These are phyloP conservation scores for Neurospora sp. DNA, from an alignment of 2,329 filamentous ascomycete genomes.

Conservation along the genomic window DNA sequence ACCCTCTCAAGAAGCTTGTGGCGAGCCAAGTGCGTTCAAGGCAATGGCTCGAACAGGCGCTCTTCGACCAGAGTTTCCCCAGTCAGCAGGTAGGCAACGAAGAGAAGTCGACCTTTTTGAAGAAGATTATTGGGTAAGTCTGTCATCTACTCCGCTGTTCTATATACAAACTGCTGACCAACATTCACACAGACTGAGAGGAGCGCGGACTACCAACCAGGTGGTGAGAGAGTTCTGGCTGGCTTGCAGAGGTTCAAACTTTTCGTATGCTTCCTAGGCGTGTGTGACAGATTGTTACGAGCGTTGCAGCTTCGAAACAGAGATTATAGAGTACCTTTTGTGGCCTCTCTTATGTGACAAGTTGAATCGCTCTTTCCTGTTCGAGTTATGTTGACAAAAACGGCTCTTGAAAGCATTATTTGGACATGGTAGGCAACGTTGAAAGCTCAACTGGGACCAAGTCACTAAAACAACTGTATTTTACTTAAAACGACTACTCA, in stretches of 20 bases:
- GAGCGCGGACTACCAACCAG: constrained; percentile 53
- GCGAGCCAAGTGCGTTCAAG: constrained; percentile 45
- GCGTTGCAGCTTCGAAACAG: neutral
- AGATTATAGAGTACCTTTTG: neutral
- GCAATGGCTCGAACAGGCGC: constrained; percentile 52
- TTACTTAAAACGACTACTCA: neutral
- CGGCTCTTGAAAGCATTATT: neutral
- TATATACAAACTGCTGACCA: neutral
- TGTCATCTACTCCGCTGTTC: constrained; percentile 1
- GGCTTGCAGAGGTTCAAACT: constrained; percentile 51
- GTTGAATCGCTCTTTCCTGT: neutral
- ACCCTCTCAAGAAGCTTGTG: constrained; percentile 62
- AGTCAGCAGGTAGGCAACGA: constrained; percentile 46
- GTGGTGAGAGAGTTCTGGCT: constrained; percentile 66
- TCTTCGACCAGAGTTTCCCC: constrained; percentile 46
- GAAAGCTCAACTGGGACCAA: neutral
- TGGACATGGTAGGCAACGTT: neutral
- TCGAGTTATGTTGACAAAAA: neutral
- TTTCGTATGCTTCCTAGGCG: constrained; percentile 47
- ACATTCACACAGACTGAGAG: constrained; percentile 42
- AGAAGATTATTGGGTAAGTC: constrained; percentile 53
- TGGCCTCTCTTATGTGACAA: neutral
- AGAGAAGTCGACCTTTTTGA: constrained; percentile 56
- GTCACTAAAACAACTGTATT: neutral
- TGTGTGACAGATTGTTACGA: neutral